These are phyloP conservation scores for Stagonosporopsis cucurbitacearum DNA, from an alignment of 2,329 filamentous ascomycete genomes.

Conservation along the genomic window DNA sequence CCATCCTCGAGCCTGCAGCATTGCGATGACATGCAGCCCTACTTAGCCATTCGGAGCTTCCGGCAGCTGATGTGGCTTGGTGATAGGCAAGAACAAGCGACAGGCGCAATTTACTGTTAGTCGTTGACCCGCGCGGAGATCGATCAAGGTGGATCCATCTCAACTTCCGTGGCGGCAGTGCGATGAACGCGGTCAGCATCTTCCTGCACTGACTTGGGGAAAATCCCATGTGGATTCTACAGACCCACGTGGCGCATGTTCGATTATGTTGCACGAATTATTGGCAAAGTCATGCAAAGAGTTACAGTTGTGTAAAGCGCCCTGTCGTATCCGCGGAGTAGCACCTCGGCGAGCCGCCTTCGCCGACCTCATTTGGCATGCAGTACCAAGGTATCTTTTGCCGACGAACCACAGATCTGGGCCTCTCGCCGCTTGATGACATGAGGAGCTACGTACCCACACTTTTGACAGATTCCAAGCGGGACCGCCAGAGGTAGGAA, in stretches of 20 bases:
- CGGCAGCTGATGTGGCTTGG: neutral
- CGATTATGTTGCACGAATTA: neutral
- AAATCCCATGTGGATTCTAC: neutral
- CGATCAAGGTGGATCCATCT: neutral
- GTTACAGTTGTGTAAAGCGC: neutral
- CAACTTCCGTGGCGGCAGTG: neutral
- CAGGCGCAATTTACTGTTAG: neutral
- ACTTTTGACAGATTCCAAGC: neutral
- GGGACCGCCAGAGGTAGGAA: neutral
- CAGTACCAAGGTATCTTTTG: constrained; percentile 6
- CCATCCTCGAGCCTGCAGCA: neutral
- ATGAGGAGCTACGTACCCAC: neutral
- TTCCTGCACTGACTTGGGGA: neutral
- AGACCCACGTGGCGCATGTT: neutral
- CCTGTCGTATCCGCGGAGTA: neutral
- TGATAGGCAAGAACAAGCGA: constrained; percentile 1
- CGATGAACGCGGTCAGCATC: neutral
- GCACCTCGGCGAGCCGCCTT: constrained; percentile 4
- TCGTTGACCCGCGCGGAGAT: neutral
- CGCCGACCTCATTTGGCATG: constrained; percentile 6
- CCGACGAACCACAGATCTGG: constrained; percentile 9
- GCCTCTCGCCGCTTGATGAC: constrained; percentile 7
- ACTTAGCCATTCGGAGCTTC: neutral
- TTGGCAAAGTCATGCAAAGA: neutral
- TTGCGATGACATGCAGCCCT: constrained; percentile 4